Evolutionary conservation across 331 rosid genomes (phyloP).

Genomic region (Erythrophleum ivorense): DNA sequence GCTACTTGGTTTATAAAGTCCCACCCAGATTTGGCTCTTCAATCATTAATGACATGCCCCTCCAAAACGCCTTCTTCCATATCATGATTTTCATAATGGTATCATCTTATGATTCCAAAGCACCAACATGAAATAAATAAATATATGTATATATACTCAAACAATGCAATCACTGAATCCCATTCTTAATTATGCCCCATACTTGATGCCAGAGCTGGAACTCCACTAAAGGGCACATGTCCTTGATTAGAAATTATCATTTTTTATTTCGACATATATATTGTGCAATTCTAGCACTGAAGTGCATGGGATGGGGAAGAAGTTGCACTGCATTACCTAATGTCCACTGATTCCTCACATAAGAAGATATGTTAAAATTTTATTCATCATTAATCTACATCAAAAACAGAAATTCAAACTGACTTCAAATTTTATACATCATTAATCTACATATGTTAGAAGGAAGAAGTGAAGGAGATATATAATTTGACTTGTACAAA

Average conservation of each 20-base stretch:
- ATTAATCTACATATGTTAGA: no score
- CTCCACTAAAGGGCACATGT: constrained; percentile 64
- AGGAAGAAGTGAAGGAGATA: no score
- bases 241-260: constrained; percentile 26
- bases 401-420: constrained; percentile 46
- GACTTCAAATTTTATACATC: not conserved
- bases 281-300: constrained; percentile 24
- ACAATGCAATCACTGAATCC: constrained; percentile 44
- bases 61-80: constrained; percentile 35
- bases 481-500: no score
- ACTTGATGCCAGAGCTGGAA: constrained; percentile 63
- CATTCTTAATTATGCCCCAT: constrained; percentile 56
- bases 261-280: constrained; percentile 33
- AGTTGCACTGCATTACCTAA: constrained; percentile 42
- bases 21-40: constrained; percentile 48
- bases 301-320: constrained; percentile 38
- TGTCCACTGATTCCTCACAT: constrained; percentile 49
- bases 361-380: constrained; percentile 54
- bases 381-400: constrained; percentile 62
- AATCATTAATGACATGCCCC: constrained; percentile 40
- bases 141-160: not conserved
- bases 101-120: constrained; percentile 52
- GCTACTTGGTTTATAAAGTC: constrained; percentile 36
- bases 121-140: constrained; percentile 42
- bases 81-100: not conserved